These are phyloP conservation scores for Aspergillus piperis DNA, from an alignment of 2,329 filamentous ascomycete genomes.

Conservation along the genomic window DNA sequence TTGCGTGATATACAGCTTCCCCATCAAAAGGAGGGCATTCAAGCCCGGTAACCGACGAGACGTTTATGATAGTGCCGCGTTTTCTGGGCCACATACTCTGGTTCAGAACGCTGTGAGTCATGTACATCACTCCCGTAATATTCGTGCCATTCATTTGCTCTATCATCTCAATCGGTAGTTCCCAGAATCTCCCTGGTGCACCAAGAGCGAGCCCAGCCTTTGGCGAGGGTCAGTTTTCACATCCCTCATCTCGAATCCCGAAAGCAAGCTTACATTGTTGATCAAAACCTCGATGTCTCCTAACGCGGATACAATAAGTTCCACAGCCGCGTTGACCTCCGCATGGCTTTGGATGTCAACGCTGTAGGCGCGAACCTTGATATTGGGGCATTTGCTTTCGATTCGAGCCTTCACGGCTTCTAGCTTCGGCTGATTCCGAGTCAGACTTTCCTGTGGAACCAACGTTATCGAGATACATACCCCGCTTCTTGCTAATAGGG, in stretches of 20 bases:
- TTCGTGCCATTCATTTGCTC: slow-evolving; percentile 52
- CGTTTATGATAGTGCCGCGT: slow-evolving; percentile 51
- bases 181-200: slow-evolving; percentile 46
- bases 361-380: slow-evolving; percentile 15
- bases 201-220: slow-evolving; percentile 51
- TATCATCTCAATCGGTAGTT: slow-evolving; percentile 46
- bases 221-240: background rate
- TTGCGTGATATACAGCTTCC: slow-evolving; percentile 53
- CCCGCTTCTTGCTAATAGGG: slow-evolving; percentile 47
- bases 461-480: slow-evolving; percentile 9
- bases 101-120: slow-evolving; percentile 50
- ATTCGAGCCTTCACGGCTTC: slow-evolving; percentile 8
- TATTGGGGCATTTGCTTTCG: background rate
- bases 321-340: slow-evolving; percentile 30
- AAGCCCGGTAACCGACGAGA: slow-evolving; percentile 51
- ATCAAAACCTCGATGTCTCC: slow-evolving; percentile 49
- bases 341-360: slow-evolving; percentile 25
- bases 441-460: background rate
- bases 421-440: slow-evolving; percentile 23
- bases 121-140: slow-evolving; percentile 52
- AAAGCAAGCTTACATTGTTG: slow-evolving; percentile 41
- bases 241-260: background rate
- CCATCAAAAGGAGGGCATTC: slow-evolving; percentile 53
- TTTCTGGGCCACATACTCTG: slow-evolving; percentile 43
- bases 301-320: slow-evolving; percentile 33